Conservation (phyloP, 83 land plant genomes). For the Diphasiastrum complanatum region DNA sequence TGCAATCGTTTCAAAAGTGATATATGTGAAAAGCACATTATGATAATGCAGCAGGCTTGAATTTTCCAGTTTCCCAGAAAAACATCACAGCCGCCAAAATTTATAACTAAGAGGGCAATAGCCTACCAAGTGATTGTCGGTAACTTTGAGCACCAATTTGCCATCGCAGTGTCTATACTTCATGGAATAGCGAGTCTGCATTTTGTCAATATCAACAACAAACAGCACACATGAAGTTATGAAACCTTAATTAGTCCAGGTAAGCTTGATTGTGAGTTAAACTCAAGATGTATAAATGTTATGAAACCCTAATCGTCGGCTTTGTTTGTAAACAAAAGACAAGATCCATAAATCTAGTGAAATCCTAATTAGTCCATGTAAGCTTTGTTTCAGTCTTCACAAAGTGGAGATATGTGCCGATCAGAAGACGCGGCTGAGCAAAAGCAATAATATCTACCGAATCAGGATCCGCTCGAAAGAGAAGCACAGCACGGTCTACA, state of each 20-base stretch:
- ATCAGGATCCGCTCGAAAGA: conserved; percentile 71
- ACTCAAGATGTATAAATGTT: too few relatives aligned
- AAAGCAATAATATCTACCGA: conserved; percentile 31
- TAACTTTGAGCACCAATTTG: conserved; percentile 85
- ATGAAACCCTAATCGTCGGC: too few relatives aligned
- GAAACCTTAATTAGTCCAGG: background rate
- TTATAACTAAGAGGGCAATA: too few relatives aligned
- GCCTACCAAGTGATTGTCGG: conserved; percentile 68
- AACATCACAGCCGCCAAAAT: too few relatives aligned
- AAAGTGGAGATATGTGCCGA: background rate
- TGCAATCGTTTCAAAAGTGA: too few relatives aligned
- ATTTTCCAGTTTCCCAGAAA: too few relatives aligned
- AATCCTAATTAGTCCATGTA: background rate
- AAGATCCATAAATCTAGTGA: background rate
- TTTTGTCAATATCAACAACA: conserved; percentile 9
- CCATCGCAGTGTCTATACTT: conserved; percentile 91
- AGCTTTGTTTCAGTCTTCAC: background rate
- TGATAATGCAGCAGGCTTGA: too few relatives aligned
- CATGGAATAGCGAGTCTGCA: conserved; percentile 67
- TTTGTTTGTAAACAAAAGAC: background rate
- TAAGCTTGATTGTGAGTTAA: background rate
- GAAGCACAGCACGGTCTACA: conserved; percentile 60
- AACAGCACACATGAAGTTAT: background rate
- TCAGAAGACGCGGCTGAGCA: conserved; percentile 2
- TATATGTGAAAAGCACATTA: too few relatives aligned